Evolutionary conservation across 805 yeast species (phyloP), one percentile per base, ranked within the genome.

Genomic region (Yarrowia porcina): DNA sequence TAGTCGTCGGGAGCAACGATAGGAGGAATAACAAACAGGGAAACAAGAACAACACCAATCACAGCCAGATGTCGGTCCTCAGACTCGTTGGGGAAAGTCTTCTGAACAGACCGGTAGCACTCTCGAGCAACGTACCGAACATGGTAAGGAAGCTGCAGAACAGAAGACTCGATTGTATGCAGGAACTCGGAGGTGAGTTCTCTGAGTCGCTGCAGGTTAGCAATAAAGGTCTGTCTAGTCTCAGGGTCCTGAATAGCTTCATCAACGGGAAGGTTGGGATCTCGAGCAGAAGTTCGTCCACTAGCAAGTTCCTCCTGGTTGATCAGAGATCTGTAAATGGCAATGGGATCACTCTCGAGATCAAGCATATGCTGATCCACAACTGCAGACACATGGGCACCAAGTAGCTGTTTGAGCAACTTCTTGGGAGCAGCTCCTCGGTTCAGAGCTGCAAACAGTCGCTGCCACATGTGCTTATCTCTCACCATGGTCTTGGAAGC

Each of bases 301-400:
- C 72, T 70, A 15, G 66, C 64, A 50, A 68, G 65, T 67, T 68
- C 76, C 57, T 70, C 80, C 32, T 71, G 70, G 32, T 75, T 72
- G 23, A 69, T 66, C 11, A 64, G 41, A 17, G 67, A 56, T 21
- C 74, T 66, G 42, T 69, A 71, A 21, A 72, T 72, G 15, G 75
- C 74, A 2, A 82, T 71, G 1, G 98, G 98, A 71, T 91, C 89
- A 63, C 92, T 84, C 70, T 92, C 97, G 66, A 90, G 83, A 63
- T 86, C 85, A 11, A 86, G 71, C 6, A 74, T 75, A 3, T 64
- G 64, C 36, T 64, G 44, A 10, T 69, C 69, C 6, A 66, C 65
- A 15, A 70, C 66, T 3, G 36, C 11, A 9, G 64, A 72, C 2
- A 81, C 71, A 20, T 80, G 67, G 1, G 79, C 73, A 0, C 75